Evolutionary conservation across 208 protist genomes (phyloP), one percentile per base, ranked within the genome.

Genomic region (Wallacemonas sp.): DNA sequence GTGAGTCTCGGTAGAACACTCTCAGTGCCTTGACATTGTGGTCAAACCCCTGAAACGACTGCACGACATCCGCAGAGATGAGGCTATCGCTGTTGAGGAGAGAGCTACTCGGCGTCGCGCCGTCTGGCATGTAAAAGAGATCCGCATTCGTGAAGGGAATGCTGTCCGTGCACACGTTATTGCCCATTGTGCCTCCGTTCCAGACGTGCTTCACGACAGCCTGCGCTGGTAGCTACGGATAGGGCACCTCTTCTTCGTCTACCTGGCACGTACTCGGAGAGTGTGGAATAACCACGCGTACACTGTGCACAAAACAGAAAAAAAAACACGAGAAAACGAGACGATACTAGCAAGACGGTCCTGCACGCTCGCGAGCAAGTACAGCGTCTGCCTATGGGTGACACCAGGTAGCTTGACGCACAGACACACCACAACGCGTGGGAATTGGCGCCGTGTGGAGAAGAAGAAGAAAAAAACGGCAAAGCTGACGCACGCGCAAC

Each of bases 121-220:
- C 58, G 2, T 63, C 37, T 13, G 36, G 58, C 34, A 66, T 63
- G 12, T 50, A 66, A 24, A 74, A 68, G 32, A 77, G 57, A 24
- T 79, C 77, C 36, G 86, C 78, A 30, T 86, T 30, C 12, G 80
- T 73, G 63, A 88, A 78, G 0, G 83, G 78, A 0, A 70, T 41
- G 0, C 52, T 29, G 61, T 79, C 78, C 5, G 87, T 93, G 22
- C 76, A 87, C 10, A 84, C 60, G 9, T 66, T 68, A 34, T 85
- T 88, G 21, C 87, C 87, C 87, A 93, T 92, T 22, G 17, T 48
- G 19, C 19, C 26, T 32, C n/a, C n/a, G n/a, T n/a, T n/a, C n/a
- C n/a, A n/a, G n/a, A n/a, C n/a, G n/a, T n/a, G n/a, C n/a, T n/a
- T n/a, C n/a, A n/a, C n/a, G n/a, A n/a, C n/a, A n/a, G n/a, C n/a